Base-by-base conservation (phyloP, 2,329 filamentous ascomycete species). In the Venturia nashicola region DNA sequence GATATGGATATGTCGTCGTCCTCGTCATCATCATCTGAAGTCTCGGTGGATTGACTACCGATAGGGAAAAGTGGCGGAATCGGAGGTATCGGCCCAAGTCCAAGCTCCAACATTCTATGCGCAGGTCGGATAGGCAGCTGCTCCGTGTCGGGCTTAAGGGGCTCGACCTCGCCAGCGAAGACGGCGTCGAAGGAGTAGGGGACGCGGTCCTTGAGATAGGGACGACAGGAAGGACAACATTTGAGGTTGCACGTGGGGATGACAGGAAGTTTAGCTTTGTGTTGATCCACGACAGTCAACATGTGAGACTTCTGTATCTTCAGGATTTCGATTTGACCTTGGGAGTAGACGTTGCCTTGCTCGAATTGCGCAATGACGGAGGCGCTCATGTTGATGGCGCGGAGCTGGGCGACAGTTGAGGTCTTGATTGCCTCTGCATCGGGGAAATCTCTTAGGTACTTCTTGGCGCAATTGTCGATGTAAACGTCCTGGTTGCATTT, bases 401-500 rank as follows among this genome's bases (percentile, higher is more conserved):
- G 70, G 18, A 76, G 67, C 18, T 63, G 43, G 14, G 32, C 61
- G 46, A 42, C 36, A 14, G 20, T 32, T 36, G 61, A 63, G n/a
- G 59, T 40, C 42, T 34, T n/a, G 27, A 43, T 40, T 8, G 27
- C 40, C 20, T 46, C 27, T n/a, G 23, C 39, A 46, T 61, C 27
- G n/a, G 40, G 39, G 8, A n/a, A 36, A 8, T 57, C 27, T 9
- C 23, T 9, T 18, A 34, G 14, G 51, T 57, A 57, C 32, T 57
- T 57, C 14, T 18, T 57, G 14, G 14, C 18, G 27, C 27, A 34
- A 4, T 43, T 18, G 5, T 64, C 27, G n/a, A 57, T 42, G 42
- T 48, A 40, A 36, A 20, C n/a, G 62, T 91, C 88, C 71, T 89
- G 83, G 14, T 80, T 82, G 73, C 90, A 94, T 65, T 82, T 79